Conservation (phyloP, 2,329 filamentous ascomycete genomes). For the Fusarium sp. region DNA sequence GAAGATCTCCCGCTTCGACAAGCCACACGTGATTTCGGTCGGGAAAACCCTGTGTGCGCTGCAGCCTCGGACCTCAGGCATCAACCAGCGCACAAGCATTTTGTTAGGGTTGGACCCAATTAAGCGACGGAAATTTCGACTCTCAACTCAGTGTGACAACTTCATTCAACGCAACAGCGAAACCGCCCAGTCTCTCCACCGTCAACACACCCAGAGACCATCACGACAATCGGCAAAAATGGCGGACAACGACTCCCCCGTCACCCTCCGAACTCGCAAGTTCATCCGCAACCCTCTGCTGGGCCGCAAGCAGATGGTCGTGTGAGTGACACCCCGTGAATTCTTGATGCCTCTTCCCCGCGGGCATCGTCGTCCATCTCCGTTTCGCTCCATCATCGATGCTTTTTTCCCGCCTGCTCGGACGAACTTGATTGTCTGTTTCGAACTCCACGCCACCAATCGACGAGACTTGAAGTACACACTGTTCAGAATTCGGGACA, state of each 20-base stretch:
- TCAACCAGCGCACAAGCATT: constrained; percentile 18
- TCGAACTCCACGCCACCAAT: constrained; percentile 16
- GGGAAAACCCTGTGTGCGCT: constrained; percentile 23
- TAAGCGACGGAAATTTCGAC: constrained; percentile 56
- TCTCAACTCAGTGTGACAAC: constrained; percentile 47
- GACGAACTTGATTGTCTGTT: constrained; percentile 7
- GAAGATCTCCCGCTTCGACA: constrained; percentile 19
- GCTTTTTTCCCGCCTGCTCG: constrained; percentile 22
- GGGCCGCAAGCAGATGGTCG: constrained; percentile 99
- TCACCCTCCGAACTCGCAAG: constrained; percentile 97
- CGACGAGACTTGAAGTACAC: constrained; percentile 12
- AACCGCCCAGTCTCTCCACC: constrained; percentile 47
- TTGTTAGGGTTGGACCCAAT: constrained; percentile 60
- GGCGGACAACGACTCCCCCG: constrained; percentile 83
- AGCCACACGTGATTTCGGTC: constrained; percentile 30
- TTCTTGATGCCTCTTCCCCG: constrained; percentile 32
- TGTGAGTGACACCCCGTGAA: constrained; percentile 73
- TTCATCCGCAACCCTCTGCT: constrained; percentile 99
- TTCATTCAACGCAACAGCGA: constrained; percentile 47
- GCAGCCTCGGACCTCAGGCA: constrained; percentile 37
- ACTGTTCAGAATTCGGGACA: constrained; percentile 16
- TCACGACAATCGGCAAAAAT: constrained; percentile 72
- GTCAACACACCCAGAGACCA: constrained; percentile 51
- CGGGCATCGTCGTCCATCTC: constrained; percentile 14
- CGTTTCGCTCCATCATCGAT: constrained; percentile 22